Conservation (phyloP, 805 yeast genomes). For the Clavispora phyllophila region DNA sequence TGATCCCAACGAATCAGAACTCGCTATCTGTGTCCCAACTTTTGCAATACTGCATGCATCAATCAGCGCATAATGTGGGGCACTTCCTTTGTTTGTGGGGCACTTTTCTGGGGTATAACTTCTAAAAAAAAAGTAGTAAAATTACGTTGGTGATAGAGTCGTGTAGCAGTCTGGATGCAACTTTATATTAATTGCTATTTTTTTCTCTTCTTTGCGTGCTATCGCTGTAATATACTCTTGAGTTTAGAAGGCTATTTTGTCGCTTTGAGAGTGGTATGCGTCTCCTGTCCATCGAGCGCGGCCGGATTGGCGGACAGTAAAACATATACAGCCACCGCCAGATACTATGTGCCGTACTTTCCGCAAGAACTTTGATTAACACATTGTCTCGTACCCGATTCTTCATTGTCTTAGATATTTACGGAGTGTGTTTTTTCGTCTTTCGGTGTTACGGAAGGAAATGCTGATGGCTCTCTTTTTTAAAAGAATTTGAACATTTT, state of each 20-base stretch:
- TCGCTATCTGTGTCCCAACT: not conserved
- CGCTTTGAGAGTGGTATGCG: not conserved
- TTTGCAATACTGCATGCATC: not conserved
- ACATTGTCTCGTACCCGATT: no score
- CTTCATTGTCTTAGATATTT: no score
- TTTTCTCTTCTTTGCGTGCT: no score
- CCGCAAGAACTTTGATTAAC: not conserved
- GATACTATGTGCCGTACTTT: not conserved
- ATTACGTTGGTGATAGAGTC: not conserved
- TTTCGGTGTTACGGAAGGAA: no score
- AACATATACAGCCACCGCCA: no score
- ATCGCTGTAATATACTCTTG: no score
- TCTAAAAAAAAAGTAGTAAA: not conserved
- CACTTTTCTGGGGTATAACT: not conserved
- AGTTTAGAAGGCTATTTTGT: no score
- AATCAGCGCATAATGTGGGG: not conserved
- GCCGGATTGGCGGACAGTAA: not conserved
- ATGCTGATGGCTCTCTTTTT: no score
- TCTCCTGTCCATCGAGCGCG: not conserved
- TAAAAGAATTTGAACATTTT: no score
- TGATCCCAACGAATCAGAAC: not conserved
- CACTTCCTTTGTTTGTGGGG: not conserved
- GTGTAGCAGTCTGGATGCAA: no score
- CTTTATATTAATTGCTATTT: no score
- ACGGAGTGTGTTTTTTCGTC: no score